phyloP scores from a whole-genome alignment of 2,329 filamentous ascomycete species.

The Aspergillus ustus region DNA sequence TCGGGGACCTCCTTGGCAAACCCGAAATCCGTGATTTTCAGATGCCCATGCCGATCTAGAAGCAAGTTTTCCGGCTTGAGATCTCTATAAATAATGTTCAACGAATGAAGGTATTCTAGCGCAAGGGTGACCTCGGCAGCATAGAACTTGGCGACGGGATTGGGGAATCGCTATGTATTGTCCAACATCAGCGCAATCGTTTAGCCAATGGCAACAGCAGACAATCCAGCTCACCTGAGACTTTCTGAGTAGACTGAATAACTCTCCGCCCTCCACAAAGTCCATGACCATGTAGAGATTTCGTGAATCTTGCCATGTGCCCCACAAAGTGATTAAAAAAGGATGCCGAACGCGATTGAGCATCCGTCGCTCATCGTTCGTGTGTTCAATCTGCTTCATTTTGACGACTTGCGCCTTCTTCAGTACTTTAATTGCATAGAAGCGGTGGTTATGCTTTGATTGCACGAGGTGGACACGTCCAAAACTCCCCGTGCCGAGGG shows the following conservation, averaged over 20 bases:
- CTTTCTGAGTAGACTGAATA: slow-evolving; percentile 93
- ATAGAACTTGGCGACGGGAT: slow-evolving; percentile 98
- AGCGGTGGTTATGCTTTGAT: slow-evolving; percentile 96
- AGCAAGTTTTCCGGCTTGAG: slow-evolving; percentile 94
- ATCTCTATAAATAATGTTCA: slow-evolving; percentile 97
- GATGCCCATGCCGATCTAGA: slow-evolving; percentile 87
- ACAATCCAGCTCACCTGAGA: slow-evolving; percentile 69
- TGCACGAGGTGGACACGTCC: slow-evolving; percentile 95
- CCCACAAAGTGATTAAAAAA: slow-evolving; percentile 97
- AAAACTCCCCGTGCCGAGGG: slow-evolving; percentile 94
- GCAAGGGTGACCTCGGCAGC: slow-evolving; percentile 95
- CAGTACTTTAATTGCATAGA: slow-evolving; percentile 97
- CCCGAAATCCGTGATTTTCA: slow-evolving; percentile 98
- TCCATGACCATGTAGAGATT: slow-evolving; percentile 99
- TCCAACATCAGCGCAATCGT: neutral
- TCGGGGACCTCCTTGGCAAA: slow-evolving; percentile 98
- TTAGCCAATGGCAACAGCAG: slow-evolving; percentile 13
- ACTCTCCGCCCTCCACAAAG: slow-evolving; percentile 96
- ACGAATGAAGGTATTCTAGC: slow-evolving; percentile 90
- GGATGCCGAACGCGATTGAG: slow-evolving; percentile 95
- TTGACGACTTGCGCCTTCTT: slow-evolving; percentile 99
- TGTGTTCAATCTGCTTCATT: slow-evolving; percentile 99
- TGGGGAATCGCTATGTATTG: slow-evolving; percentile 80
- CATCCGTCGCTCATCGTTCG: slow-evolving; percentile 97
- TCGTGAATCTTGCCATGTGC: slow-evolving; percentile 92